These are phyloP conservation scores for Posidonia australis DNA, from an alignment of 106 monocot genomes.

Conservation along the genomic window DNA sequence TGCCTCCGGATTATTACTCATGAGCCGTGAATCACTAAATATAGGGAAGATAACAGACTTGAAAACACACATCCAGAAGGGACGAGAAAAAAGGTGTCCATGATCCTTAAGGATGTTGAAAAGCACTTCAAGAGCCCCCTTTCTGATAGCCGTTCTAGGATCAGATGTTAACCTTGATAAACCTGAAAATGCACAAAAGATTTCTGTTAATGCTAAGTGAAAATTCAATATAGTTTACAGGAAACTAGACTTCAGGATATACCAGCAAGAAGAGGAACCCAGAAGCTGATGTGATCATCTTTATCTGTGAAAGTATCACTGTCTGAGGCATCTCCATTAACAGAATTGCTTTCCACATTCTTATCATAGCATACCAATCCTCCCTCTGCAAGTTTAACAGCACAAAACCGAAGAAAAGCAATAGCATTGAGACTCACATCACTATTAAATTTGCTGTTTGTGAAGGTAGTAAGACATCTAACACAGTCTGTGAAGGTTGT, in stretches of 20 bases:
- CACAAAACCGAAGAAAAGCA: slow-evolving; percentile 98
- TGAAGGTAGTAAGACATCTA: slow-evolving; percentile 79
- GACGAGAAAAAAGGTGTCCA: slow-evolving; percentile 68
- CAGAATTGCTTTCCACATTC: slow-evolving; percentile 24
- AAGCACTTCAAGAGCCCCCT: slow-evolving; percentile 82
- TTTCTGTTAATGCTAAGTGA: not conserved
- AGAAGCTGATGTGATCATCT: slow-evolving; percentile 74
- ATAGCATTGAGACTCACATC: slow-evolving; percentile 98
- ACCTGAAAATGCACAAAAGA: slow-evolving; percentile 39
- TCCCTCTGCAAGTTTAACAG: slow-evolving; percentile 93
- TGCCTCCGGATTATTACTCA: slow-evolving; percentile 17
- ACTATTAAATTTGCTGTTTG: slow-evolving; percentile 84
- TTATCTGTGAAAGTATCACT: slow-evolving; percentile 30
- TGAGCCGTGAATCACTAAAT: slow-evolving; percentile 30
- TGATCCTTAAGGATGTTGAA: slow-evolving; percentile 97
- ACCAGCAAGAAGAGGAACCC: slow-evolving; percentile 94
- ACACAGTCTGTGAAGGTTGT: slow-evolving; percentile 96
- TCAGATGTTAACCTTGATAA: slow-evolving; percentile 88
- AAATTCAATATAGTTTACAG: not conserved
- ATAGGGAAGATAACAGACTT: slow-evolving; percentile 77
- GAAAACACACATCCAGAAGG: slow-evolving; percentile 67
- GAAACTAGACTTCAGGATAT: slow-evolving; percentile 8
- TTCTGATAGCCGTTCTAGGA: slow-evolving; percentile 68
- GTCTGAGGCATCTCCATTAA: slow-evolving; percentile 33
- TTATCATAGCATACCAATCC: slow-evolving; percentile 65